Percentiles rank a stretch among this genome's conserved stretches.
These are phyloP conservation scores for Tephrocybe sp. DNA, from an alignment of 768 basidiomycete species.

Conservation along the genomic window DNA sequence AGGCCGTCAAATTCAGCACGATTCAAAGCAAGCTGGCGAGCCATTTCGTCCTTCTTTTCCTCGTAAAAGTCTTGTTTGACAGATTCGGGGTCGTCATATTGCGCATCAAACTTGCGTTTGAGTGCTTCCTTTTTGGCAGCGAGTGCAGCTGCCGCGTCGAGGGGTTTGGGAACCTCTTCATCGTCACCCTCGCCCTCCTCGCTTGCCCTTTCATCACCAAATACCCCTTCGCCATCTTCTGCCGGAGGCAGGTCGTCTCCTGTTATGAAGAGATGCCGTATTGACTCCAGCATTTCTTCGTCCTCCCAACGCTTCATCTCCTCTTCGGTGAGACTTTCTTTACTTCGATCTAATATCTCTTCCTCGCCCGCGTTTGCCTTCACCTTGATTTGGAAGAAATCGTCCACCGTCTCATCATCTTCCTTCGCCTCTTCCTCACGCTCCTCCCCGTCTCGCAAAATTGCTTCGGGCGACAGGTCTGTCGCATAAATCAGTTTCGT, in stretches of 20 bases:
- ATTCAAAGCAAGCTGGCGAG: slow-evolving; percentile 79
- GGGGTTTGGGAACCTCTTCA: slow-evolving; percentile 19
- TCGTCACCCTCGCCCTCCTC: slow-evolving; percentile 34
- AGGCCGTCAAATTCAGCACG: slow-evolving; percentile 80
- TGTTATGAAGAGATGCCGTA: slow-evolving; percentile 89
- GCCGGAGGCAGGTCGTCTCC: slow-evolving; percentile 38
- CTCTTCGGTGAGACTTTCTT: slow-evolving; percentile 50
- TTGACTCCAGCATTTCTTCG: slow-evolving; percentile 80
- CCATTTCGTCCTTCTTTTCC: slow-evolving; percentile 88
- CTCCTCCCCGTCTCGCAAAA: slow-evolving; percentile 42
- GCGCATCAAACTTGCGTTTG: slow-evolving; percentile 94
- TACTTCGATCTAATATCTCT: slow-evolving; percentile 66
- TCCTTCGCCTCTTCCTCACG: slow-evolving; percentile 28
- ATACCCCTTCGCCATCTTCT: slow-evolving; percentile 33
- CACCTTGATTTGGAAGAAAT: slow-evolving; percentile 68
- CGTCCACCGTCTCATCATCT: slow-evolving; percentile 46
- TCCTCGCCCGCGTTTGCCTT: slow-evolving; percentile 33
- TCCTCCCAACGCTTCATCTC: slow-evolving; percentile 76
- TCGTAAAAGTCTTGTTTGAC: slow-evolving; percentile 86
- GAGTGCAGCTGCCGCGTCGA: slow-evolving; percentile 52
- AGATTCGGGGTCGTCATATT: slow-evolving; percentile 88
- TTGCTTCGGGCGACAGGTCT: slow-evolving; percentile 64
- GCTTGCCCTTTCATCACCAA: slow-evolving; percentile 38
- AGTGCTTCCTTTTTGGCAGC: slow-evolving; percentile 86
- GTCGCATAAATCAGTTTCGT: slow-evolving; percentile 81